Evolutionary conservation across 495 filamentous ascomycete species (phyloP), one percentile per base, ranked within the genome.

Genomic region (Penicillium antarcticum): DNA sequence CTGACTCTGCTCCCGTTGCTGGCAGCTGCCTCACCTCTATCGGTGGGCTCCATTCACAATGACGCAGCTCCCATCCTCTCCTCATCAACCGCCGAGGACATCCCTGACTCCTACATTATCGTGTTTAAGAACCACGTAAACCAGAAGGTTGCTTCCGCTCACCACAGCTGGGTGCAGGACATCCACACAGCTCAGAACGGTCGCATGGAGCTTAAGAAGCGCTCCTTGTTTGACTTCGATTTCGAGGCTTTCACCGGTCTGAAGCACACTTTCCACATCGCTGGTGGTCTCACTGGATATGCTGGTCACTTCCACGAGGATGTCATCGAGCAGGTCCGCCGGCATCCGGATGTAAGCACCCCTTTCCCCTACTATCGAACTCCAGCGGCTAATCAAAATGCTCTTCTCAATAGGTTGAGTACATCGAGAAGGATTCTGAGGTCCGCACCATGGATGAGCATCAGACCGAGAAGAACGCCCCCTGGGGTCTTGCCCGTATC

Each of bases 401-500:
- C 40, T 43, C n/a, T 14, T 7, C 9, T 40, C 36, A 35, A 38
- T 58, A 99, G 95, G 90, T 99, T 64, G 92, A 92, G 45, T 96
- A 91, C 71, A 88, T 99, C 57, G 95, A 99, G 81, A 87, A 83
- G 62, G 92, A 99, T 72, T 91, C 88, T 13, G 80, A 89, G 55
- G 92, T 99, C 57, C 88, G 91, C 70, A 87, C 89, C 45, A 81
- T 91, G 76, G 70, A 70, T 32, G 65, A 74, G 6, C 56, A 70
- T 57, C 76, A 80, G 68, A 73, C 76, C 31, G 91, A 99, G 82
- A 94, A 89, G 76, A 87, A 88, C 69, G 89, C 95, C 35, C 95
- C 95, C 13, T 99, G 95, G 95, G 95, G 95, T 74, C 76, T 99
- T 48, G 95, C 95, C 42, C 88, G 95, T 82, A 89, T 99, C 73